These are phyloP conservation scores for Candida ficus DNA, from an alignment of 805 yeast species.

Conservation along the genomic window DNA sequence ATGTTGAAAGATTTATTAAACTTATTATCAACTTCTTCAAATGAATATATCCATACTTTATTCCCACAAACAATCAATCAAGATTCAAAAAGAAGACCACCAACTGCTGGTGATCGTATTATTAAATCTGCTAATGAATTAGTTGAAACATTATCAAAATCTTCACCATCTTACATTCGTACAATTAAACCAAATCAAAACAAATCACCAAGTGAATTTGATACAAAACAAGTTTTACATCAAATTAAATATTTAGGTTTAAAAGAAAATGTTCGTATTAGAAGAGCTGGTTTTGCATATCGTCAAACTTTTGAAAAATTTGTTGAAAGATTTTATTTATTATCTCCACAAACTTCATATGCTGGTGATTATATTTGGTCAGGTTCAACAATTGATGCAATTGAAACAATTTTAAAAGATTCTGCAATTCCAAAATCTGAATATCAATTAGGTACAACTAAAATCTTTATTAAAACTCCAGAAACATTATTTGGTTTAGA, in stretches of 20 bases:
- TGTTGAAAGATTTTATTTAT: slow-evolving; percentile 85
- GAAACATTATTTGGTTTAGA: slow-evolving; percentile 94
- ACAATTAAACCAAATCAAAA: slow-evolving; percentile 97
- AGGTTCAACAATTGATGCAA: slow-evolving; percentile 54
- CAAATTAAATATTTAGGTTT: slow-evolving; percentile 94
- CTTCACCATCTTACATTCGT: slow-evolving; percentile 95
- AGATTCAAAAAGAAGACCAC: slow-evolving; percentile 77
- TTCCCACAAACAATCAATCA: slow-evolving; percentile 65
- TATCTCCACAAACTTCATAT: slow-evolving; percentile 87
- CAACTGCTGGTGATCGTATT: slow-evolving; percentile 94
- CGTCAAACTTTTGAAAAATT: slow-evolving; percentile 95
- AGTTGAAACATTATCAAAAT: slow-evolving; percentile 81
- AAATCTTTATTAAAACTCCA: slow-evolving; percentile 93
- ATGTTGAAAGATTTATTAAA: slow-evolving; percentile 84
- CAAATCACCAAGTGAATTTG: slow-evolving; percentile 85
- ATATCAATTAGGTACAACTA: slow-evolving; percentile 87
- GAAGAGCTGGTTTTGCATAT: slow-evolving; percentile 98
- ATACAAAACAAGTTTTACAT: slow-evolving; percentile 83
- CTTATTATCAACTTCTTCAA: slow-evolving; percentile 65
- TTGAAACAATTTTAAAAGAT: slow-evolving; percentile 45
- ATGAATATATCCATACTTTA: slow-evolving; percentile 51
- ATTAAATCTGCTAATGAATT: slow-evolving; percentile 85
- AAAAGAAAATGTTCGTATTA: slow-evolving; percentile 93
- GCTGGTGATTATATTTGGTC: slow-evolving; percentile 75
- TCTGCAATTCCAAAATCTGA: slow-evolving; percentile 72